Conservation (phyloP, 352 stramenopile species). For the Globisporangium emineosum region DNA sequence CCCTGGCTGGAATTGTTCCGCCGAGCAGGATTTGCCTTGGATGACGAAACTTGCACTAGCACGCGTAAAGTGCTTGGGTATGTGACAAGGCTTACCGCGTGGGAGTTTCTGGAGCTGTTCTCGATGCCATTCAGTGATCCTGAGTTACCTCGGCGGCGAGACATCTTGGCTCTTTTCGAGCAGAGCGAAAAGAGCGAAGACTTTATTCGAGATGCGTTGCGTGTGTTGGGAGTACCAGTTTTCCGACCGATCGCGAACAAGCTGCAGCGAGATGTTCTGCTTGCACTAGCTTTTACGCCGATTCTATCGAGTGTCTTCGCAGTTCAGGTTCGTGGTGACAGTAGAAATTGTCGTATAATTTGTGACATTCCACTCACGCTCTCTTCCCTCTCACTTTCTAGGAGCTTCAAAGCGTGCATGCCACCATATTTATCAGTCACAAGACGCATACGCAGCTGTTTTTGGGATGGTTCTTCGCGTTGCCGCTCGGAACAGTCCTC, state of each 20-base stretch:
- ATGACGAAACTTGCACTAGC: slow-evolving; percentile 45
- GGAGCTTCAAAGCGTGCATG: slow-evolving; percentile 63
- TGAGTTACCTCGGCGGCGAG: slow-evolving; percentile 49
- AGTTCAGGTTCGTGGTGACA: slow-evolving; percentile 51
- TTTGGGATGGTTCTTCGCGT: slow-evolving; percentile 82
- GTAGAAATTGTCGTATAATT: not conserved
- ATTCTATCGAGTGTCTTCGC: slow-evolving; percentile 77
- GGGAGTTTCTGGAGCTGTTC: slow-evolving; percentile 80
- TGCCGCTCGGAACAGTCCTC: slow-evolving; percentile 57
- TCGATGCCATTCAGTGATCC: slow-evolving; percentile 73
- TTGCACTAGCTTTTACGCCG: slow-evolving; percentile 70
- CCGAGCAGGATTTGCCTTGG: slow-evolving; percentile 44
- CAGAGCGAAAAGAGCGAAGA: slow-evolving; percentile 51
- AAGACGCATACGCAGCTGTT: slow-evolving; percentile 55
- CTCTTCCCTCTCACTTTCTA: slow-evolving; percentile 17
- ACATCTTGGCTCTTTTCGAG: slow-evolving; percentile 66
- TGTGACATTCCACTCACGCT: not conserved
- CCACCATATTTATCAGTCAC: slow-evolving; percentile 51
- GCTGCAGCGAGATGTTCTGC: slow-evolving; percentile 34
- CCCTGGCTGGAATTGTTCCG: slow-evolving; percentile 75
- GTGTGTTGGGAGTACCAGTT: slow-evolving; percentile 42
- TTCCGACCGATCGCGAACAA: slow-evolving; percentile 40
- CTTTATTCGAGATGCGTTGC: slow-evolving; percentile 51
- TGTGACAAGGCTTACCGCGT: slow-evolving; percentile 49
- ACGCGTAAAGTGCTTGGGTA: slow-evolving; percentile 38